phyloP scores from a whole-genome alignment of 2,329 filamentous ascomycete genomes.

The Grosmannia clavigera region DNA sequence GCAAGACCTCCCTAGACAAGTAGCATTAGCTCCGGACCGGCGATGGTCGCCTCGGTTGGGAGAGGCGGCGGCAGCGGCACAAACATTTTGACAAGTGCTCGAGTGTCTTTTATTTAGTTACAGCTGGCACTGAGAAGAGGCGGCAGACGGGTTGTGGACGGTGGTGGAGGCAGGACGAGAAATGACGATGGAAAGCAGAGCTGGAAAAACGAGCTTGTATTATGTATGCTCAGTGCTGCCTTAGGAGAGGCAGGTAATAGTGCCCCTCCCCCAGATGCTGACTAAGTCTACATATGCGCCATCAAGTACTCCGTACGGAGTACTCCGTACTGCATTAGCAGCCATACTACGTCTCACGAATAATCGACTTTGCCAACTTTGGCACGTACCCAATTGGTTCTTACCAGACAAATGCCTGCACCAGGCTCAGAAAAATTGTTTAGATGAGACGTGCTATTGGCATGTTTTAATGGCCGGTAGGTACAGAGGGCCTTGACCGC shows the following conservation, averaged over 20 bases:
- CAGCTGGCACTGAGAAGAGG: not conserved
- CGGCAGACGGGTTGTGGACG: not conserved
- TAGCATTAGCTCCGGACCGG: conserved; percentile 2
- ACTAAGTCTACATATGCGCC: conserved; percentile 9
- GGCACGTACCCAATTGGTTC: too few relatives aligned
- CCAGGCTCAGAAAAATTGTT: too few relatives aligned
- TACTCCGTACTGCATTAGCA: too few relatives aligned
- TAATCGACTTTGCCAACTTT: too few relatives aligned
- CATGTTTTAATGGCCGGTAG: too few relatives aligned
- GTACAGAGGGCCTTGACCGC: too few relatives aligned
- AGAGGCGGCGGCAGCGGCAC: not conserved
- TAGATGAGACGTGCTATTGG: too few relatives aligned
- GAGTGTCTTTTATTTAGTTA: not conserved
- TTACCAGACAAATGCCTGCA: too few relatives aligned
- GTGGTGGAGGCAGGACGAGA: not conserved
- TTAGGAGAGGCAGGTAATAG: not conserved
- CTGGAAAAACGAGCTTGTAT: not conserved
- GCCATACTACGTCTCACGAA: too few relatives aligned
- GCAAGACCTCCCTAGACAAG: conserved; percentile 73
- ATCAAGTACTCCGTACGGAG: conserved; percentile 22
- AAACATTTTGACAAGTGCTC: not conserved
- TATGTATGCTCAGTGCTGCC: too few relatives aligned
- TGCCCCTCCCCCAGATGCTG: too few relatives aligned
- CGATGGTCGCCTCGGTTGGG: not conserved
- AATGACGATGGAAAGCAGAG: not conserved